Base-by-base conservation (phyloP, 2,329 filamentous ascomycete genomes). In the Xylaria sp. region DNA sequence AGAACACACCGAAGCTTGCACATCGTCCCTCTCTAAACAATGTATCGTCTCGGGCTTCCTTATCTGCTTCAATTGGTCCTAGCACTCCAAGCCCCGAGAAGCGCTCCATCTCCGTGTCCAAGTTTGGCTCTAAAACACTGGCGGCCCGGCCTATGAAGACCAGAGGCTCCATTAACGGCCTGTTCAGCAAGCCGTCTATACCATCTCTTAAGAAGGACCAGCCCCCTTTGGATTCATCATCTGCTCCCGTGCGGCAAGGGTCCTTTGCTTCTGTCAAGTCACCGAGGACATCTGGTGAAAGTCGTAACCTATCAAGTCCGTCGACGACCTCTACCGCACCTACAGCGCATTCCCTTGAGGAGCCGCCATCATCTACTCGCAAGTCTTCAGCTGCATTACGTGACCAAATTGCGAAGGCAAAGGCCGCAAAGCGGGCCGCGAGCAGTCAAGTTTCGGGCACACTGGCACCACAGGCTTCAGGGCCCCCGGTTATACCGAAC, bases 331-430 rank as follows among this genome's bases (percentile, higher is more conserved):
- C 81, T 2, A 82, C 80, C 1, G 75, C 75, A 5, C 70, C 74
- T 13, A 82, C 79, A 2, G 70, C 73, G 15, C 78, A 81, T 42
- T 80, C 79, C 7, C 66, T 72, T 0, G 80, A 81, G 38, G 74
- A 78, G 10, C 60, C 73, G 2, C 61, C 51, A 22, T 69, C 73
- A 39, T 73, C 78, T 0, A 77, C 72, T 60, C 78, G 81, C 44
- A 96, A 92, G 73, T 94, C 94, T 0, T 97, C 95, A 0, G 83
- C 87, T 17, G 90, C 94, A 0, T 81, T 99, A 15, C 89, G 96
- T 38, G 93, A 97, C 58, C 94, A 96, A 61, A 97, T 98, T 69
- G 93, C 94, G 42, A 95, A 94, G 73, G 95, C 96, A 0, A 97
- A 95, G 76, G 94, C 94, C 2, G 92, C 93, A 2, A 91, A 88